phyloP scores from a whole-genome alignment of 164 flowering plant species.

The Berberis thunbergii region DNA sequence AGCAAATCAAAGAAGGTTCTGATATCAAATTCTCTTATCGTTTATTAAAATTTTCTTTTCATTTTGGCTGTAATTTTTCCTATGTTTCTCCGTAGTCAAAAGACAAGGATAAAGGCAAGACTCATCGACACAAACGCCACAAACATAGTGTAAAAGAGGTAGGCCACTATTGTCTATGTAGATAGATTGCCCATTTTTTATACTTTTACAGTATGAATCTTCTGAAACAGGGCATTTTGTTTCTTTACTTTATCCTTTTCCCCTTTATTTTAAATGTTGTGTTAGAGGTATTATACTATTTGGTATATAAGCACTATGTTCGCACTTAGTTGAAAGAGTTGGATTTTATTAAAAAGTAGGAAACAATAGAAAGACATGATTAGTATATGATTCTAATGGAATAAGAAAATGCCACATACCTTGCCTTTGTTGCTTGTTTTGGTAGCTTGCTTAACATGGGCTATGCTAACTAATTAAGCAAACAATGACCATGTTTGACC shows the following conservation, averaged over 20 bases:
- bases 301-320: no score
- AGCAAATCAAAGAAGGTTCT: slow-evolving; percentile 54
- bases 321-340: no score
- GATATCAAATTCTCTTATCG: neutral
- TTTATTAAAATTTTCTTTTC: neutral
- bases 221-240: neutral
- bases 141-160: slow-evolving; percentile 79
- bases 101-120: slow-evolving; percentile 60
- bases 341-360: no score
- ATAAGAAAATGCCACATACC: neutral
- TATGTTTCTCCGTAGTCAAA: slow-evolving; percentile 34
- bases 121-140: slow-evolving; percentile 50
- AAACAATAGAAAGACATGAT: neutral
- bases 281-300: no score
- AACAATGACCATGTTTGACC: no score
- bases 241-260: no score
- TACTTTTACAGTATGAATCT: neutral
- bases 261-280: no score
- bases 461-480: no score
- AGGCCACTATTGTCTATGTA: slow-evolving; percentile 21
- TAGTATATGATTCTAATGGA: no score
- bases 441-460: neutral
- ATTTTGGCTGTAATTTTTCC: neutral
- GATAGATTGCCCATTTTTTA: neutral
- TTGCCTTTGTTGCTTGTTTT: neutral